These are phyloP conservation scores for Eremothecium gossypii DNA, from an alignment of 1,139 yeast genomes.

Conservation along the genomic window DNA sequence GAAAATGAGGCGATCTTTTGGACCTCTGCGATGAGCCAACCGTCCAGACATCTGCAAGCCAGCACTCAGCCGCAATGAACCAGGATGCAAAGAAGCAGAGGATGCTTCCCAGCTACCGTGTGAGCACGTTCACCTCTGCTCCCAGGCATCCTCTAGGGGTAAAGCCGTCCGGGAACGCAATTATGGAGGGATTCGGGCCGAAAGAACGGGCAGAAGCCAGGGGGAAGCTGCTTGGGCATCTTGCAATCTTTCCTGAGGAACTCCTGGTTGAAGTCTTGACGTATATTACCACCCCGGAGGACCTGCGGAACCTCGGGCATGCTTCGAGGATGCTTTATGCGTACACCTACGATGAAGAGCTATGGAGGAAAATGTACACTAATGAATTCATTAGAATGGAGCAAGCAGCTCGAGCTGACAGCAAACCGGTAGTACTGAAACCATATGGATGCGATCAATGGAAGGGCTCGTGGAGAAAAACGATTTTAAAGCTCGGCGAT, in stretches of 20 bases:
- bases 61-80: constrained; percentile 5
- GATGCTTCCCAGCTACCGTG: constrained; percentile 13
- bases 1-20: no score
- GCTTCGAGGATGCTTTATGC: constrained; percentile 66
- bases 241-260: constrained; percentile 51
- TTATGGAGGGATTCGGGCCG: constrained; percentile 23
- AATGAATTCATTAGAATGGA: constrained; percentile 22
- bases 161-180: constrained; percentile 60
- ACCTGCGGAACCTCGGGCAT: constrained; percentile 44
- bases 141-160: constrained; percentile 63
- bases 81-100: constrained; percentile 8
- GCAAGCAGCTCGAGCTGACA: constrained; percentile 8
- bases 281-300: constrained; percentile 37
- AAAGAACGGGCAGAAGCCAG: constrained; percentile 22
- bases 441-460: constrained; percentile 36
- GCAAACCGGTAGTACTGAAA: constrained; percentile 13
- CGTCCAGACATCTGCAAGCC: no score
- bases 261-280: constrained; percentile 40
- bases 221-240: constrained; percentile 41
- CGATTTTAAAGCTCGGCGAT: constrained; percentile 38
- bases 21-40: no score
- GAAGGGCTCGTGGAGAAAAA: constrained; percentile 73
- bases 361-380: constrained; percentile 60
- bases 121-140: constrained; percentile 17
- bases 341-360: constrained; percentile 60